phyloP scores from a whole-genome alignment of 257 asterid genomes.

The Capsicum baccatum region DNA sequence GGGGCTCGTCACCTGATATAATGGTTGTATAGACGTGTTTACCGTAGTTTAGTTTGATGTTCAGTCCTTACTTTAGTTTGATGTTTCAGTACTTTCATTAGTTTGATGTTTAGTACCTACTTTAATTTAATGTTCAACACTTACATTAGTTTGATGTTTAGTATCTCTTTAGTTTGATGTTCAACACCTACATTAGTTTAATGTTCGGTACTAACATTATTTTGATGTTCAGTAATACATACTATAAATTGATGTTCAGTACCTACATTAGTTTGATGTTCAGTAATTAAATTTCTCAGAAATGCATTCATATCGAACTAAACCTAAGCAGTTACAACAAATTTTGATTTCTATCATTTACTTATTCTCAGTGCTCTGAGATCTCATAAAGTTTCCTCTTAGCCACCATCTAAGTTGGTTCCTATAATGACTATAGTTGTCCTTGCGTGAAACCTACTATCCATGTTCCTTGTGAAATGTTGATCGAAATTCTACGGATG shows the following conservation, averaged over 20 bases:
- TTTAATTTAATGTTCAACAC: no score
- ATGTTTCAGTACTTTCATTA: no score
- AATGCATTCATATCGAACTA: background rate
- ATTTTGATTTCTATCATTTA: background rate
- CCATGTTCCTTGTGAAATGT: background rate
- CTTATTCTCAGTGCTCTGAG: background rate
- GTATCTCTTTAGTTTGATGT: no score
- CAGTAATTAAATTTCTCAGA: background rate
- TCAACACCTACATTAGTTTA: no score
- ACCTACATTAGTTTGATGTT: background rate
- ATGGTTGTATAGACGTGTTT: background rate
- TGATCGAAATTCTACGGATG: background rate
- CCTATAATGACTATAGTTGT: background rate
- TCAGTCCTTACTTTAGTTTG: no score
- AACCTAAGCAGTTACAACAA: background rate
- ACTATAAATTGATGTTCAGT: no score
- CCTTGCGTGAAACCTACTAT: background rate
- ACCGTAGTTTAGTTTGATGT: background rate
- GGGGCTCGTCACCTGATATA: background rate
- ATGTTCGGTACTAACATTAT: no score
- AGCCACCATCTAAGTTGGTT: background rate
- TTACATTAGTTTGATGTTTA: no score
- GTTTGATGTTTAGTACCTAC: no score
- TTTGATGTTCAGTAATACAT: no score
- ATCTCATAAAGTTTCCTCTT: slow-evolving; percentile 3